Evolutionary conservation across 805 yeast genomes (phyloP).

Genomic region (Nakazawaea laoshanensis): DNA sequence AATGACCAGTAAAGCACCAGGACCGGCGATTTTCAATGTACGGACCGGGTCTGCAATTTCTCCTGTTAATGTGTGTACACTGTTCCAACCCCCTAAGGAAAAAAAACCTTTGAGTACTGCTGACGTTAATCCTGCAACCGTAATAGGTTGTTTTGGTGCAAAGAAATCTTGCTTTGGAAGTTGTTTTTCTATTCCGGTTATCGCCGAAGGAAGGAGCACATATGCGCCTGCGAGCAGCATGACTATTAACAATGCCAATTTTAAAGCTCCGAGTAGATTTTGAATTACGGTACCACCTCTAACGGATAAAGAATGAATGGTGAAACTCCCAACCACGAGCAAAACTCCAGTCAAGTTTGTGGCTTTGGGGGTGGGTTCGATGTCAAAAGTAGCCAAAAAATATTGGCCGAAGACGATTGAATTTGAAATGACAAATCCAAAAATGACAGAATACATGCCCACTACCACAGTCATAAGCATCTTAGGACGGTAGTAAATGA

Average conservation of each 20-base stretch:
- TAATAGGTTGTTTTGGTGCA: constrained; percentile 20
- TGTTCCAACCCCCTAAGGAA: constrained; percentile 48
- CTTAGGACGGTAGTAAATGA: constrained; percentile 52
- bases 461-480: constrained; percentile 40
- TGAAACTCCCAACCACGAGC: constrained; percentile 25
- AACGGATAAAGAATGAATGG: constrained; percentile 51
- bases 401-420: constrained; percentile 50
- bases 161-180: constrained; percentile 23
- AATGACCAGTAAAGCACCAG: constrained; percentile 33
- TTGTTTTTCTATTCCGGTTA: constrained; percentile 36
- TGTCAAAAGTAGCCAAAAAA: constrained; percentile 31
- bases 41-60: constrained; percentile 44
- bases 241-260: constrained; percentile 42
- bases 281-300: constrained; percentile 53
- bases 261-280: constrained; percentile 54
- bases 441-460: constrained; percentile 35
- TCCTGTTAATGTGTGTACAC: constrained; percentile 44
- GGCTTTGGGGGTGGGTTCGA: constrained; percentile 23
- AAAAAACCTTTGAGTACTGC: constrained; percentile 45
- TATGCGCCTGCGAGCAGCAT: constrained; percentile 54
- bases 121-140: constrained; percentile 34
- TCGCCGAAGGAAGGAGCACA: constrained; percentile 37
- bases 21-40: constrained; percentile 47
- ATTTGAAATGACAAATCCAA: constrained; percentile 45
- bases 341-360: constrained; percentile 34